Conservation (phyloP, 2,329 filamentous ascomycete species). For the Penicillium sp. region DNA sequence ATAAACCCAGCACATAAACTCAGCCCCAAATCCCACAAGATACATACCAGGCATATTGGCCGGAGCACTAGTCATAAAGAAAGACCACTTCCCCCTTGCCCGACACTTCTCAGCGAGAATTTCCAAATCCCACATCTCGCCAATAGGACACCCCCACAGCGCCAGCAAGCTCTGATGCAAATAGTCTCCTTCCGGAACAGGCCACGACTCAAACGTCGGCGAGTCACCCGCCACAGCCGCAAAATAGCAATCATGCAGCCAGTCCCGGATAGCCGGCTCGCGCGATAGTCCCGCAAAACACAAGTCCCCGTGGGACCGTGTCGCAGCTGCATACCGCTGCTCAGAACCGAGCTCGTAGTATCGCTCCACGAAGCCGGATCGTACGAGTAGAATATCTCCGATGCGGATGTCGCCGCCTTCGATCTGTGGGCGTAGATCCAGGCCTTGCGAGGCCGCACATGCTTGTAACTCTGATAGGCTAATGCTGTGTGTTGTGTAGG, state of each 20-base stretch:
- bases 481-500: conserved; percentile 55
- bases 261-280: conserved; percentile 57
- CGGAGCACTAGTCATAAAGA: conserved; percentile 45
- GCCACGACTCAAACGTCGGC: conserved; percentile 63
- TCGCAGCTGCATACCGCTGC: conserved; percentile 32
- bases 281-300: conserved; percentile 52
- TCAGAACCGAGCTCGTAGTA: conserved; percentile 49
- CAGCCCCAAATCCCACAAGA: background rate
- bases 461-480: conserved; percentile 54
- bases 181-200: conserved; percentile 42
- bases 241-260: conserved; percentile 69
- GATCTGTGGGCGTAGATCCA: conserved; percentile 57
- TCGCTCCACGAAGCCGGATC: conserved; percentile 61
- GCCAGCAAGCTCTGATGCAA: conserved; percentile 44
- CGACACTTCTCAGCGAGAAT: conserved; percentile 34
- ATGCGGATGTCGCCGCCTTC: conserved; percentile 55
- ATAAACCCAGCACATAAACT: background rate
- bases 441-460: conserved; percentile 58
- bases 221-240: conserved; percentile 63
- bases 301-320: conserved; percentile 38
- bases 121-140: conserved; percentile 48
- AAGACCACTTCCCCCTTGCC: conserved; percentile 37
- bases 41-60: conserved; percentile 41
- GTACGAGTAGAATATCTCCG: conserved; percentile 65
- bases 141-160: conserved; percentile 46